These are phyloP conservation scores for Erythrophleum fordii DNA, from an alignment of 306 rosid genomes.

Conservation along the genomic window DNA sequence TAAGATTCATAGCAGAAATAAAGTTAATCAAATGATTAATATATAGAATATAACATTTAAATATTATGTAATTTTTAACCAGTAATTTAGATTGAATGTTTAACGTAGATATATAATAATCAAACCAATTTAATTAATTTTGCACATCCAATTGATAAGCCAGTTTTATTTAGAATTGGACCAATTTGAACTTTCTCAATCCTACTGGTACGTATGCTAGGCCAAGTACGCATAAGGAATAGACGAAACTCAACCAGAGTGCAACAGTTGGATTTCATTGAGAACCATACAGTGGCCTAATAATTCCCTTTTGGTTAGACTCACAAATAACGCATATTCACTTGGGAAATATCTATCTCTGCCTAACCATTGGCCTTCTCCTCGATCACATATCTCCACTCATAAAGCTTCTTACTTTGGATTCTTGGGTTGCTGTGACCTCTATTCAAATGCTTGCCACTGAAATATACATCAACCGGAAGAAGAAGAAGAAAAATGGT, in stretches of 20 bases:
- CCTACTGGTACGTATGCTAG: not conserved
- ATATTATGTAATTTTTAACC: not conserved
- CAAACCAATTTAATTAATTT: not conserved
- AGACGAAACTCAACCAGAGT: conserved; percentile 2
- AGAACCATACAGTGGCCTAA: not conserved
- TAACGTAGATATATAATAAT: not conserved
- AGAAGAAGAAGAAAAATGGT: not conserved
- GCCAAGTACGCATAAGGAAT: not conserved
- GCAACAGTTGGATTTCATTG: not conserved
- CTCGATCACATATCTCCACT: conserved; percentile 2
- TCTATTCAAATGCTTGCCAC: conserved; percentile 1
- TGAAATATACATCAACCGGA: not conserved
- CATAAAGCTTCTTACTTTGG: conserved; percentile 8
- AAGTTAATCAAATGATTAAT: not conserved
- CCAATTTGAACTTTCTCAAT: not conserved
- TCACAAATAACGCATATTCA: conserved; percentile 21
- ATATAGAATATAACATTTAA: not conserved
- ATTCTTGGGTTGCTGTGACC: conserved; percentile 11
- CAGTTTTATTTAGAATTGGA: not conserved
- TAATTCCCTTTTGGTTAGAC: not conserved
- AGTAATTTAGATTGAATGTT: not conserved
- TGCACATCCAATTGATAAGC: too few relatives aligned
- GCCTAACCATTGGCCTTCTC: not conserved
- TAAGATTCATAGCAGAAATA: not conserved
- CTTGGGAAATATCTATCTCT: not conserved